phyloP scores from a whole-genome alignment of 2,329 filamentous ascomycete species.

The Colletotrichum simmondsii region DNA sequence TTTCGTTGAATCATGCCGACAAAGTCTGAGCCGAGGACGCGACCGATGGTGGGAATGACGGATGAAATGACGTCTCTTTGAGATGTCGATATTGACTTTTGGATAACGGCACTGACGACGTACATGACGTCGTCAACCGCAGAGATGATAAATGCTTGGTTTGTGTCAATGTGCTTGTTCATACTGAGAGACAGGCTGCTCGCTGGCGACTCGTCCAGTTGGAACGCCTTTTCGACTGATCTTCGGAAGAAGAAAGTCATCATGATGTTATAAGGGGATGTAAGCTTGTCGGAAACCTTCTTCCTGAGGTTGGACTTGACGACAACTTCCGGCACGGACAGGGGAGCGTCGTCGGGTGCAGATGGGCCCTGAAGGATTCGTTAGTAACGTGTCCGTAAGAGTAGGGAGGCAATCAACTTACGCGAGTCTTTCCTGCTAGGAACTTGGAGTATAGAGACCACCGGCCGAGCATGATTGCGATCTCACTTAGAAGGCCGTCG shows the following conservation, averaged over 20 bases:
- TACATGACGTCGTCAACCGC: constrained; percentile 99
- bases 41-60: constrained; percentile 81
- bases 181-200: constrained; percentile 81
- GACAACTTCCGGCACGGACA: constrained; percentile 79
- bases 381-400: constrained; percentile 38
- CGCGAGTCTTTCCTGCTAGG: constrained; percentile 85
- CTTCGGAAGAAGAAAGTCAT: constrained; percentile 96
- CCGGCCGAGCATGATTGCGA: constrained; percentile 88
- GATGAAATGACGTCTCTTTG: constrained; percentile 82
- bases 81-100: constrained; percentile 86
- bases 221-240: constrained; percentile 97
- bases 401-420: constrained; percentile 53
- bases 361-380: constrained; percentile 56
- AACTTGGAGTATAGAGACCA: constrained; percentile 96
- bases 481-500: constrained; percentile 87
- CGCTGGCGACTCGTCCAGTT: constrained; percentile 86
- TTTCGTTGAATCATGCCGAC: constrained; percentile 97
- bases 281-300: constrained; percentile 81
- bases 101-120: constrained; percentile 92
- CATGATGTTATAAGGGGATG: constrained; percentile 88
- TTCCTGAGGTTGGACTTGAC: constrained; percentile 81
- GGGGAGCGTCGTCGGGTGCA: constrained; percentile 62
- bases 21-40: constrained; percentile 89
- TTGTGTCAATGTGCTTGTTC: constrained; percentile 76
- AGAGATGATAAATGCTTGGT: constrained; percentile 91